A percentile compares a stretch with the other conserved stretches of the same genome.
These are phyloP conservation scores for Aspergillus arachidicola DNA, from an alignment of 2,329 filamentous ascomycete species.

Conservation along the genomic window DNA sequence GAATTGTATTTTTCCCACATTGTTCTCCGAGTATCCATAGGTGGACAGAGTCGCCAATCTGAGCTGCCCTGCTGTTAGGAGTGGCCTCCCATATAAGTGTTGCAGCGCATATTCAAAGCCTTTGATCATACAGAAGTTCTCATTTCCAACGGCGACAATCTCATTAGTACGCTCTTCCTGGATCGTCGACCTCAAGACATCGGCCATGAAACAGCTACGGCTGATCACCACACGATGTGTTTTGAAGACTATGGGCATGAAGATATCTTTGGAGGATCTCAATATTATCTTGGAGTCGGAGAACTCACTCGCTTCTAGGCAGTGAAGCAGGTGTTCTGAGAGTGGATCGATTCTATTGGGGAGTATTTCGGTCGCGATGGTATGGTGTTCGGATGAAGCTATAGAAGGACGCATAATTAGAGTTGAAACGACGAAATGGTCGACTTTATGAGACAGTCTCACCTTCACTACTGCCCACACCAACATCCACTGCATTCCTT, in stretches of 20 bases:
- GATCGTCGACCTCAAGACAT: slow-evolving; percentile 17
- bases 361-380: background rate
- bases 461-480: background rate
- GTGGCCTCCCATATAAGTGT: slow-evolving; percentile 29
- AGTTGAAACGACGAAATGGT: background rate
- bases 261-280: slow-evolving; percentile 20
- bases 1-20: slow-evolving; percentile 6
- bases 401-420: background rate
- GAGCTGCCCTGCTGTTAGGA: slow-evolving; percentile 21
- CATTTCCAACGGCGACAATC: slow-evolving; percentile 23
- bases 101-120: slow-evolving; percentile 30
- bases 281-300: slow-evolving; percentile 27
- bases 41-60: slow-evolving; percentile 15
- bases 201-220: slow-evolving; percentile 26
- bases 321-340: slow-evolving; percentile 17
- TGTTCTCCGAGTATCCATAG: slow-evolving; percentile 17
- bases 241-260: slow-evolving; percentile 19
- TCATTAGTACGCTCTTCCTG: slow-evolving; percentile 4
- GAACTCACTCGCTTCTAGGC: slow-evolving; percentile 18
- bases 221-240: slow-evolving; percentile 27
- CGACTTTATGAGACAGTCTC: background rate
- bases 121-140: slow-evolving; percentile 25
- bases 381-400: background rate
- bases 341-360: background rate
- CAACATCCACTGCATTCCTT: background rate